Conservation (phyloP, 2,329 filamentous ascomycete genomes). For the Aspergillus quadrilineatus region DNA sequence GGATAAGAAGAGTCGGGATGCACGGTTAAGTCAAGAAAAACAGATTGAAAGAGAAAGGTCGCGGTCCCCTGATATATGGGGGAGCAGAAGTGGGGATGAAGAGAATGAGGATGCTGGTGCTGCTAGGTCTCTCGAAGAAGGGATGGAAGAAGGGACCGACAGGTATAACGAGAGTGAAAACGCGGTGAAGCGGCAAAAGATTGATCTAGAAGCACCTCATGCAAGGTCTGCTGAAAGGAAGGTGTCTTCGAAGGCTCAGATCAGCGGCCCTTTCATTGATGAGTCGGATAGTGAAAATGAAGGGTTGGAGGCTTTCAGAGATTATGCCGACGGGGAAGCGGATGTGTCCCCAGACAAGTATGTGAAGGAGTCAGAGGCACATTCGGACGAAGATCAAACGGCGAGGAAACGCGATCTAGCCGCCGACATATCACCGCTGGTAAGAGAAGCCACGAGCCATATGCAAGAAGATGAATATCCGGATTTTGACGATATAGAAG, state of each 20-base stretch:
- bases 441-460: conserved; percentile 51
- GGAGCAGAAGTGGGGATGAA: conserved; percentile 10
- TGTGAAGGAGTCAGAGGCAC: neutral
- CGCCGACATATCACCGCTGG: conserved; percentile 42
- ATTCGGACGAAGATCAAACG: conserved; percentile 6
- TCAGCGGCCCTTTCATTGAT: conserved; percentile 42
- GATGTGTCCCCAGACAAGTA: neutral
- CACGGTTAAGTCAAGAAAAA: neutral
- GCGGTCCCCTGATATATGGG: conserved; percentile 37
- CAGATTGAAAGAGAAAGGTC: conserved; percentile 17
- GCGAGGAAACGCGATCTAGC: conserved; percentile 22
- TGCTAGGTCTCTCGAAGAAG: neutral
- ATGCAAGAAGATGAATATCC: conserved; percentile 50
- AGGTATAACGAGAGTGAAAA: conserved; percentile 35
- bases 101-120: conserved; percentile 9
- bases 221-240: neutral
- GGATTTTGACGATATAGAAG: conserved; percentile 61
- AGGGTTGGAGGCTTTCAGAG: conserved; percentile 31
- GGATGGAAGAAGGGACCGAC: conserved; percentile 13
- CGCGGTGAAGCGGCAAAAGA: conserved; percentile 35
- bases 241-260: neutral
- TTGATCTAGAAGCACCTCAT: conserved; percentile 19
- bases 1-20: conserved; percentile 27
- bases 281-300: conserved; percentile 57
- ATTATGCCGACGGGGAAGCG: conserved; percentile 16